Base-by-base conservation (phyloP, 805 yeast genomes). In the Lipomyces starkeyi region DNA sequence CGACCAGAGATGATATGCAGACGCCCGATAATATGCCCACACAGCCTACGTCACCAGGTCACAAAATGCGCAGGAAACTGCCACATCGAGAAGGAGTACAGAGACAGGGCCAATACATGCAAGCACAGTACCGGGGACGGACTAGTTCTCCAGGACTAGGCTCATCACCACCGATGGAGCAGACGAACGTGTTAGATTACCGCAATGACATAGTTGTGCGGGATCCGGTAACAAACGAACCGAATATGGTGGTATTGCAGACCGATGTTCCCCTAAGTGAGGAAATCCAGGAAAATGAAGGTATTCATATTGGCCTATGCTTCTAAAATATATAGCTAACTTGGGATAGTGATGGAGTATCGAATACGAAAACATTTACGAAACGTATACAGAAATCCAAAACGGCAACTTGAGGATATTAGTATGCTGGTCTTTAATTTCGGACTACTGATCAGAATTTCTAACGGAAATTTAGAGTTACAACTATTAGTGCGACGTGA, bases 401-500 rank as follows among this genome's bases (percentile, higher is more conserved):
- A 37, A 9, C 53, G 64, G 14, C 56, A 53, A 13, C 27, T 20
- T 11, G 52, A 54, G 11, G 49, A 57, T 14, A 29, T 14, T 14
- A 57, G 59, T 47, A 47, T 11, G 62, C 60, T 29, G 14, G 35
- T 13, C 22, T n/a, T 8, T 34, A 49, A 20, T n/a, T 29, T 20
- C 20, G 53, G 34, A 17, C 14, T 7, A 17, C 9, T n/a, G 3
- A 13, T 56, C 29, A 14, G n/a, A 25, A 43, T 7, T n/a, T 25
- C 70, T 64, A 34, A 61, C 70, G 14, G n/a, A 37, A 27, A 2
- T 6, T 22, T 27, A 69, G 72, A 58, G 29, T 37, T 69, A 34
- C 71, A 68, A 49, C 49, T 35, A 1, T 53, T 67, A 20, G 72
- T 69, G 7, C 58, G 53, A 29, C 63, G 68, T 9, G 72, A 69